Percentiles rank a stretch among this genome's conserved stretches.
phyloP scores from a whole-genome alignment of 1,284 basidiomycete genomes.

The Paramarasmius palmivorus region DNA sequence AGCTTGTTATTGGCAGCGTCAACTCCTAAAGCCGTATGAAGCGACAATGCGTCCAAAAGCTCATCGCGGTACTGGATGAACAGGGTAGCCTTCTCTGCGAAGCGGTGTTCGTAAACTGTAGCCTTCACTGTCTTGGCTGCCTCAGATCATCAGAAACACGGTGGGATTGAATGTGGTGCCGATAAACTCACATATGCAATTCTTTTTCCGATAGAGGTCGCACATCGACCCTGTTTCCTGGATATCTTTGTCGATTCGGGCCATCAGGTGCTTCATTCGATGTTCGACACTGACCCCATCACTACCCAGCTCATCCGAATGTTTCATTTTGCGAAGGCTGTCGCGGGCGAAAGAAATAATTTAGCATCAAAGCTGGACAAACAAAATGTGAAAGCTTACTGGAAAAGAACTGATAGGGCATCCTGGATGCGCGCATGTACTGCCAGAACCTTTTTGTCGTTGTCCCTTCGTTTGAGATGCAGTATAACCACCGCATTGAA shows the following conservation, averaged over 20 bases:
- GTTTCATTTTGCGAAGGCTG: not conserved
- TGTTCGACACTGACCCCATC: constrained; percentile 29
- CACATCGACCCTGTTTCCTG: constrained; percentile 34
- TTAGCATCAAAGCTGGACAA: not conserved
- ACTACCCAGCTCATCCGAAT: constrained; percentile 12
- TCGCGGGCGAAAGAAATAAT: not conserved
- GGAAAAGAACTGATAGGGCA: constrained; percentile 41
- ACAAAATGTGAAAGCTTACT: no score
- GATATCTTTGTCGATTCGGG: constrained; percentile 32
- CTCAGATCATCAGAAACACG: not conserved
- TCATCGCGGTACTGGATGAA: constrained; percentile 30
- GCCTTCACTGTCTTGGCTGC: constrained; percentile 35
- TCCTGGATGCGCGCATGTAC: constrained; percentile 45
- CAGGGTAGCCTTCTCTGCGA: constrained; percentile 25
- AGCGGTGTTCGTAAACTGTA: constrained; percentile 29
- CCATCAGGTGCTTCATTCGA: constrained; percentile 28
- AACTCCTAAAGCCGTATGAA: constrained; percentile 32
- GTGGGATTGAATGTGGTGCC: not conserved
- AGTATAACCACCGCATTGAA: constrained; percentile 43
- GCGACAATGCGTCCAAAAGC: constrained; percentile 26
- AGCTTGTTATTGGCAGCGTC: constrained; percentile 33
- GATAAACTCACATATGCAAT: constrained; percentile 28
- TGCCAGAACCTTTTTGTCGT: constrained; percentile 41
- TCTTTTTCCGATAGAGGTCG: constrained; percentile 37
- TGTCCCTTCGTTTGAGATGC: constrained; percentile 39